Conservation (phyloP, 169 alveolate genomes). For the Plasmodium knowlesi region DNA sequence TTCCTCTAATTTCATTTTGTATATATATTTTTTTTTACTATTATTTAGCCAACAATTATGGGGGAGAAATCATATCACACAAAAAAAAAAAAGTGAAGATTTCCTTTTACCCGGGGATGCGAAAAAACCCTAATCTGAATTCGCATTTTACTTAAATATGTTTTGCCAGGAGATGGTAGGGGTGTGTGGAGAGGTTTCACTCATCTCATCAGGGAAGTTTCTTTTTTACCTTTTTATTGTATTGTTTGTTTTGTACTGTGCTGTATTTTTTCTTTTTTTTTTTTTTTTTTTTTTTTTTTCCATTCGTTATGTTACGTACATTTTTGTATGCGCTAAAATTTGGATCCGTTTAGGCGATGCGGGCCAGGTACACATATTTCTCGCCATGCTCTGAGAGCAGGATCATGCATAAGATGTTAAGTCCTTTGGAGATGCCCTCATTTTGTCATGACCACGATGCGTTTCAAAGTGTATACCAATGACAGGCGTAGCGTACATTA, state of each 20-base stretch:
- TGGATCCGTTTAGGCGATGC: background rate
- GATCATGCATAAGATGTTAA: background rate
- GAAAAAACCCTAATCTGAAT: background rate
- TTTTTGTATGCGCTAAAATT: background rate
- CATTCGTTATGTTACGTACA: background rate
- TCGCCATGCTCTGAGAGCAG: background rate
- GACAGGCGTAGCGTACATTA: background rate
- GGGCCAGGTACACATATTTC: background rate
- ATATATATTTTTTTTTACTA: background rate
- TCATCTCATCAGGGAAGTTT: background rate
- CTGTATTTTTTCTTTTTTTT: background rate
- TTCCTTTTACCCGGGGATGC: background rate
- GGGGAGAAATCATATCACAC: background rate
- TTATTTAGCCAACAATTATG: background rate
- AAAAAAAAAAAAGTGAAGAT: background rate
- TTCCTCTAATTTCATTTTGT: constrained; percentile 61
- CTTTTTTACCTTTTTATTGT: background rate
- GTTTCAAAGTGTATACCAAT: background rate
- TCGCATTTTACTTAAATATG: background rate
- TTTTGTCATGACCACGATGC: background rate
- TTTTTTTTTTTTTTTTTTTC: background rate
- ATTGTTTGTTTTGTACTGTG: background rate
- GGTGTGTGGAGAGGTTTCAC: background rate
- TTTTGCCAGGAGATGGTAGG: background rate
- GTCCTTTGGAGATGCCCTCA: background rate